These are phyloP conservation scores for Amphichorda felina DNA, from an alignment of 2,329 filamentous ascomycete species.

Conservation along the genomic window DNA sequence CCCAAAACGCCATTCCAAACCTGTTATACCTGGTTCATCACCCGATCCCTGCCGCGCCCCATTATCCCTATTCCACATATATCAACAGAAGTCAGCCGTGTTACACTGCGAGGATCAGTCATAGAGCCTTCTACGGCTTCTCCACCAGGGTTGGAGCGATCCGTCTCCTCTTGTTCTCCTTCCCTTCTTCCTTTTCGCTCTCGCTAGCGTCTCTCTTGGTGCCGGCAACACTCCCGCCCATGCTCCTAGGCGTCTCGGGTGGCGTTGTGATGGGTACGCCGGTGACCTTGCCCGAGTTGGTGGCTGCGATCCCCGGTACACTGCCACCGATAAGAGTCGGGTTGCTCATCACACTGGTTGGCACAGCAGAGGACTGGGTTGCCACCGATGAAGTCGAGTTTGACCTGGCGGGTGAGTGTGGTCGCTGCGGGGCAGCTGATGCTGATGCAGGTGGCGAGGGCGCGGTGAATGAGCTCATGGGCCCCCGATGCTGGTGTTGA, in stretches of 20 bases:
- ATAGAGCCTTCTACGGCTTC: not conserved
- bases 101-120: too few species aligned
- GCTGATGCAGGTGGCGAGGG: slow-evolving; percentile 43
- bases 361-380: slow-evolving; percentile 39
- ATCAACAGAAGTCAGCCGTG: too few species aligned
- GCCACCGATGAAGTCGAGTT: slow-evolving; percentile 74
- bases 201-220: slow-evolving; percentile 46
- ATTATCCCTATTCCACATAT: too few species aligned
- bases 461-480: slow-evolving; percentile 43
- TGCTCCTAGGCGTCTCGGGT: slow-evolving; percentile 65
- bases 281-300: slow-evolving; percentile 52
- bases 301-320: slow-evolving; percentile 64
- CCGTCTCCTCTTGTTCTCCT: slow-evolving; percentile 54
- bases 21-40: too few species aligned
- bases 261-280: slow-evolving; percentile 74
- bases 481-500: slow-evolving; percentile 45
- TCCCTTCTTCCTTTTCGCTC: slow-evolving; percentile 37
- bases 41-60: too few species aligned
- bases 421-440: slow-evolving; percentile 51
- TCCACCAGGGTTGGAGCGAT: slow-evolving; percentile 55
- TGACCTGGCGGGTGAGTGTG: slow-evolving; percentile 71
- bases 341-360: slow-evolving; percentile 54
- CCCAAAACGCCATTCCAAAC: not conserved
- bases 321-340: slow-evolving; percentile 68
- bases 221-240: slow-evolving; percentile 20